Evolutionary conservation across 257 asterid species (phyloP).

Genomic region (Orobanche coerulescens): DNA sequence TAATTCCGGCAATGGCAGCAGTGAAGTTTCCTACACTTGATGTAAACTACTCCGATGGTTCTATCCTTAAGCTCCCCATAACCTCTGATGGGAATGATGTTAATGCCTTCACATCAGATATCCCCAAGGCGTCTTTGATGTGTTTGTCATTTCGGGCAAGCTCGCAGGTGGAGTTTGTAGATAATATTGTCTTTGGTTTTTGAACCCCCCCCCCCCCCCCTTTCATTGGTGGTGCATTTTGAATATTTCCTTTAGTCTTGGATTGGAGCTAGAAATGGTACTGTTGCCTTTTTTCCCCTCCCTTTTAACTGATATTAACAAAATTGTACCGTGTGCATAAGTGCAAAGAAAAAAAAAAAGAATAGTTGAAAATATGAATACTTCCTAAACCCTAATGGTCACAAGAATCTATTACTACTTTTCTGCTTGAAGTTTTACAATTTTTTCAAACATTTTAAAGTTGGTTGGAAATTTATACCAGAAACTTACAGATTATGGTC

Average conservation of each 20-base stretch:
- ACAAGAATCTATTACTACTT: not conserved
- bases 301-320: not conserved
- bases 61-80: slow-evolving; percentile 54
- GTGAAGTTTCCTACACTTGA: slow-evolving; percentile 72
- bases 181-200: not conserved
- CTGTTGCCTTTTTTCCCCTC: not conserved
- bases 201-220: not conserved
- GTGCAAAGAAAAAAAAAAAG: not conserved
- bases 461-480: not conserved
- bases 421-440: not conserved
- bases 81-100: slow-evolving; percentile 27
- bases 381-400: not conserved
- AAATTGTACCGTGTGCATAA: not conserved
- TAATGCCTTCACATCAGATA: slow-evolving; percentile 24
- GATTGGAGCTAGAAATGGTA: not conserved
- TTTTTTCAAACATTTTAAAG: not conserved
- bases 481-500: not conserved
- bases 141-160: slow-evolving; percentile 78
- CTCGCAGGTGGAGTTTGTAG: slow-evolving; percentile 45
- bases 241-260: not conserved
- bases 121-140: slow-evolving; percentile 52
- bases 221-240: not conserved
- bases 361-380: not conserved
- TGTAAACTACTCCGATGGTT: slow-evolving; percentile 49
- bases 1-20: slow-evolving; percentile 63